A percentile compares a stretch with the other conserved stretches of the same genome.
These are phyloP conservation scores for Uronychia setigera DNA, from an alignment of 73 alveolate genomes.

Conservation along the genomic window DNA sequence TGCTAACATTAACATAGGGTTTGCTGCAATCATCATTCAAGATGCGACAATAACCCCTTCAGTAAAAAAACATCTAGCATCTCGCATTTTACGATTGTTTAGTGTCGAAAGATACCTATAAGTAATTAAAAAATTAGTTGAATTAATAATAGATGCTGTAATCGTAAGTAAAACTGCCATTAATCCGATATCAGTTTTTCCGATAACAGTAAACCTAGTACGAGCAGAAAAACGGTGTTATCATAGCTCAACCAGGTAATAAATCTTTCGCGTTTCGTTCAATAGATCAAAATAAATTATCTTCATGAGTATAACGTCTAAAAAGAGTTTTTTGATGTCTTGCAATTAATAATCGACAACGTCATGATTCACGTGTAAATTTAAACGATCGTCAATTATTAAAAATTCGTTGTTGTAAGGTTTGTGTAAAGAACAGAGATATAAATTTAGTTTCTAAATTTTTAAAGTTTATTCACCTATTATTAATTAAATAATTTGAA, in stretches of 20 bases:
- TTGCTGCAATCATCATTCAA: neutral
- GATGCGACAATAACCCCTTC: neutral
- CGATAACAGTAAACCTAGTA: neutral
- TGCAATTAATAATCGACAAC: neutral
- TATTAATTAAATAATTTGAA: too few relatives aligned
- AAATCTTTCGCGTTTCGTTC: neutral
- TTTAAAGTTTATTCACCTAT: too few relatives aligned
- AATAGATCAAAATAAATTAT: neutral
- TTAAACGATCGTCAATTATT: neutral
- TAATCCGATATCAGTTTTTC: neutral
- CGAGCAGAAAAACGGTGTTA: neutral
- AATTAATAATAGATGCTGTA: neutral
- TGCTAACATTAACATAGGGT: neutral
- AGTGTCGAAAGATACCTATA: neutral
- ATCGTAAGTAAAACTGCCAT: neutral
- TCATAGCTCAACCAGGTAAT: constrained; percentile 2
- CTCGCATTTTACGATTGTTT: neutral
- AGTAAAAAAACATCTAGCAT: neutral
- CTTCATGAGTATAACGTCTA: neutral
- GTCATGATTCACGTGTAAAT: neutral
- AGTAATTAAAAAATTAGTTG: neutral
- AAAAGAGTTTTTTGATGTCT: neutral
- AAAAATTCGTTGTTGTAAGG: neutral
- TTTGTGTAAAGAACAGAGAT: neutral
- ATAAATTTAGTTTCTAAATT: too few relatives aligned